Conservation (phyloP, 495 filamentous ascomycete species). For the Penicillium roqueforti region DNA sequence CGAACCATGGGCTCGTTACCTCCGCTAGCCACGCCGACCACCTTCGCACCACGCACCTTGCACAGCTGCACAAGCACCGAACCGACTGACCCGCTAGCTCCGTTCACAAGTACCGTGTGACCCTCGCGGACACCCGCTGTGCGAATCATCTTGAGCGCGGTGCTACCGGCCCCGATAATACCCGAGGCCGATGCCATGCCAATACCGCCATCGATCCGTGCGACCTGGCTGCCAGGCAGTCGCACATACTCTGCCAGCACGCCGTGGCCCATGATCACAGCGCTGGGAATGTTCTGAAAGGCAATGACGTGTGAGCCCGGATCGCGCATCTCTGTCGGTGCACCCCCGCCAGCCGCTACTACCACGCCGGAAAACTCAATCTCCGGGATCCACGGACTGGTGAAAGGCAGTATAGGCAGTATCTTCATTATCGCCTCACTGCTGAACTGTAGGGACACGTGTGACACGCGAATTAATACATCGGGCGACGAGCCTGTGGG, state of each 20-base stretch:
- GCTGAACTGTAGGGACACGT: constrained; percentile 18
- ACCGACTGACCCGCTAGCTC: constrained; percentile 25
- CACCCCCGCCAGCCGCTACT: constrained; percentile 11
- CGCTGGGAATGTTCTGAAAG: constrained; percentile 11
- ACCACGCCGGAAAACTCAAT: constrained; percentile 20
- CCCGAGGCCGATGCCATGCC: constrained; percentile 26
- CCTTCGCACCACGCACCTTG: constrained; percentile 21
- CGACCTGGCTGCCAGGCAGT: constrained; percentile 12
- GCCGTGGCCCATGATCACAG: constrained; percentile 9
- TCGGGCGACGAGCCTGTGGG: neutral
- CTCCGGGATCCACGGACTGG: constrained; percentile 15
- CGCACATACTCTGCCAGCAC: constrained; percentile 20
- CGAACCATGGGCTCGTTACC: constrained; percentile 26
- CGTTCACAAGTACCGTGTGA: constrained; percentile 24
- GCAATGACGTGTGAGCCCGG: constrained; percentile 15
- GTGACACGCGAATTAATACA: constrained; percentile 19
- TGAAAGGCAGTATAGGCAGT: constrained; percentile 13
- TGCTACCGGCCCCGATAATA: constrained; percentile 19
- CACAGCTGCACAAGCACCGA: constrained; percentile 22
- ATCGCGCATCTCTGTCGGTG: constrained; percentile 13
- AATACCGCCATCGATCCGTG: constrained; percentile 8
- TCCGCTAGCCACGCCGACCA: constrained; percentile 25
- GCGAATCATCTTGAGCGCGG: constrained; percentile 24
- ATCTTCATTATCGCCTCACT: constrained; percentile 8
- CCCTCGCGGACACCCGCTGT: constrained; percentile 23